Conservation (phyloP, 2,329 filamentous ascomycete genomes). For the Trichophyton equinum region DNA sequence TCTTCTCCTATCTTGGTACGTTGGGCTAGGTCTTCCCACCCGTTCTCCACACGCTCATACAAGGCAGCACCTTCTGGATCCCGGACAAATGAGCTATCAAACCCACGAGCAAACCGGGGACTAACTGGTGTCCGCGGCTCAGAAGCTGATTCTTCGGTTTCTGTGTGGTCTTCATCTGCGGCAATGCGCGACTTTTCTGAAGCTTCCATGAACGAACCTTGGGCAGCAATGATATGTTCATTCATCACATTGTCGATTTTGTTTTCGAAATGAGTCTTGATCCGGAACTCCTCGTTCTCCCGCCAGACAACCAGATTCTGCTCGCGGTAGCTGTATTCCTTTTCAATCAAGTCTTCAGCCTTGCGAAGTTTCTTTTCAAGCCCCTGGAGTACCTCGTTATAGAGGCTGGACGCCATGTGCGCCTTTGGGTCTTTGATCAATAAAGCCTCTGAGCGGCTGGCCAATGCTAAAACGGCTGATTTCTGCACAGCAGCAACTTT, state of each 20-base stretch:
- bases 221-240: slow-evolving; percentile 30
- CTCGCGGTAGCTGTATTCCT: slow-evolving; percentile 24
- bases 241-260: slow-evolving; percentile 21
- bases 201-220: slow-evolving; percentile 30
- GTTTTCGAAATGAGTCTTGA: slow-evolving; percentile 23
- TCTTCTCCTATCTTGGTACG: slow-evolving; percentile 28
- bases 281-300: slow-evolving; percentile 21
- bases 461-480: slow-evolving; percentile 29
- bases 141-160: slow-evolving; percentile 15
- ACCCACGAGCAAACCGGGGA: slow-evolving; percentile 16
- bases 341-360: slow-evolving; percentile 20
- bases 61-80: slow-evolving; percentile 23
- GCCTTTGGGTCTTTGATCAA: slow-evolving; percentile 31
- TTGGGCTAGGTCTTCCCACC: slow-evolving; percentile 32
- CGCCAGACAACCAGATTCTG: slow-evolving; percentile 21
- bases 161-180: slow-evolving; percentile 32
- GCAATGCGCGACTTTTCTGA: slow-evolving; percentile 28
- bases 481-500: slow-evolving; percentile 31
- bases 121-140: slow-evolving; percentile 7
- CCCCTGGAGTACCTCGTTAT: slow-evolving; percentile 23
- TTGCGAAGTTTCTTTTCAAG: slow-evolving; percentile 20
- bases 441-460: slow-evolving; percentile 27
- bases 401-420: slow-evolving; percentile 30
- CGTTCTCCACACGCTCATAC: slow-evolving; percentile 24
- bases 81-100: slow-evolving; percentile 25